Evolutionary conservation across 1,139 yeast species (phyloP), one percentile per base, ranked within the genome.

Genomic region (Hyphopichia khmerensis): DNA sequence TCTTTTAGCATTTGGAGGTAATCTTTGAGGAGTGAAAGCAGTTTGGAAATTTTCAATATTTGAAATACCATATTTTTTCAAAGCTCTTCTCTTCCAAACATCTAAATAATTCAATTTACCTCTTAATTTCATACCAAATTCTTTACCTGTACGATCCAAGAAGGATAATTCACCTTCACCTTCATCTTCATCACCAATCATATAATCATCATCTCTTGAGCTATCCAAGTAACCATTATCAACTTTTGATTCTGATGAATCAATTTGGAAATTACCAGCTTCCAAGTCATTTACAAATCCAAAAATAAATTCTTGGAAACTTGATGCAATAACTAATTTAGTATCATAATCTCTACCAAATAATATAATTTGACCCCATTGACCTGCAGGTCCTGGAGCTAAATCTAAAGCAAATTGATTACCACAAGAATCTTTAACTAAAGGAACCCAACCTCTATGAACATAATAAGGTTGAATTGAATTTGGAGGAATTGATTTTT

Each of bases 271-370:
- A 49, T 75, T 77, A 8, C 81, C 84, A 34, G 68, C 67, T 55
- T 80, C 83, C 46, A 79, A 67, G 57, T 79, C 84, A 32, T 64
- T 66, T 8, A 73, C 73, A 42, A 70, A 69, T 31, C 62, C 65
- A 48, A 72, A 72, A 38, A 82, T 57, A 50, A 81, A 81, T 47
- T 80, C 84, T 33, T 75, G 74, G 60, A 82, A 80, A 39, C 69
- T 67, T n/a, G 67, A 55, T 4, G 85, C 84, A 48, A 81, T 62
- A 26, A 81, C 85, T 47, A 77, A 65, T 53, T 80, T 81, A 40
- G 83, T 77, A 59, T 82, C 86, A 53, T 66, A 80, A 50, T 82
- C 87, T 52, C 85, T 74, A 15, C 87, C 87, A 57, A 77, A 82
- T 35, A 80, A 60, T 44, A 82, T 81, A 15, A 82, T 64, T 59